Evolutionary conservation across 2,329 filamentous ascomycete species (phyloP).

Genomic region (Nannizziopsis barbatae): DNA sequence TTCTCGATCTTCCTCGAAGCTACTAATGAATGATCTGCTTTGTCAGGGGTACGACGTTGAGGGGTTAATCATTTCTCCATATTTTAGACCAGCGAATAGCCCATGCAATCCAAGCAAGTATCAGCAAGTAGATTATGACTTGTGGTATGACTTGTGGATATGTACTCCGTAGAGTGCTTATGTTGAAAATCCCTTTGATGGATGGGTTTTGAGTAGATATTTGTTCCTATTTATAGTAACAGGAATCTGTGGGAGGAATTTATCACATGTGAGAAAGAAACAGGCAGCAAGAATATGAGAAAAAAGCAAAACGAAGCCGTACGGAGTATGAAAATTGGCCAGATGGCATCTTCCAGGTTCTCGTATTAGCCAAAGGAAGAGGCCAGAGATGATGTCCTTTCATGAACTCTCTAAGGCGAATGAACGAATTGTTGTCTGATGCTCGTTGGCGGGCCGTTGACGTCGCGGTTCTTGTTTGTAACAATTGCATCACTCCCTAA

Average conservation of each 20-base stretch:
- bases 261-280: too few relatives aligned
- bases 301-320: not conserved
- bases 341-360: constrained; percentile 3
- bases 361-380: not conserved
- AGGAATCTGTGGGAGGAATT: constrained; percentile 1
- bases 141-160: too few relatives aligned
- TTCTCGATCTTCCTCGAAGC: constrained; percentile 33
- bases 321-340: not conserved
- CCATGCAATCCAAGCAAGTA: too few relatives aligned
- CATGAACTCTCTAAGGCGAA: too few relatives aligned
- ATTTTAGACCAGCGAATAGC: too few relatives aligned
- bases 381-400: not conserved
- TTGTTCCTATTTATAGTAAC: constrained; percentile 6
- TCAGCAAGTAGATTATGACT: too few relatives aligned
- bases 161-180: not conserved
- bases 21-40: constrained; percentile 23
- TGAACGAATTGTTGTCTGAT: too few relatives aligned
- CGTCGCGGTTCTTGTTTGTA: constrained; percentile 4
- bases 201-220: not conserved
- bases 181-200: not conserved
- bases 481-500: constrained; percentile 5
- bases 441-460: not conserved
- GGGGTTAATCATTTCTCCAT: too few relatives aligned
- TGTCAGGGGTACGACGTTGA: too few relatives aligned
- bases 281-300: not conserved